Evolutionary conservation across 192 early-diverging fungal species (phyloP).

Genomic region (Lunasporangiospora selenospora): DNA sequence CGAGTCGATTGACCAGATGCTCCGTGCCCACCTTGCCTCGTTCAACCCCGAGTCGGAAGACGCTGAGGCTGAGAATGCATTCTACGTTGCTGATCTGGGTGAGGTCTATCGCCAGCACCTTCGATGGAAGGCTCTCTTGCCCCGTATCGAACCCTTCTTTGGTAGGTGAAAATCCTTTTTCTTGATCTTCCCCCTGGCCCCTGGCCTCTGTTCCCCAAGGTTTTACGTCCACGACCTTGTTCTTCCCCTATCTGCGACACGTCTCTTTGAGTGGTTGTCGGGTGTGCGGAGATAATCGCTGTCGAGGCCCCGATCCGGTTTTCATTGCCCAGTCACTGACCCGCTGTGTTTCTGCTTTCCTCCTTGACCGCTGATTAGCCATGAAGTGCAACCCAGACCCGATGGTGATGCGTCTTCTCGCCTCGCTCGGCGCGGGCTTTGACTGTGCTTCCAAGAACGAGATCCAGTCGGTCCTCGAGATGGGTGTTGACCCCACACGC

Average conservation of each 20-base stretch:
- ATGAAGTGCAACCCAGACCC: conserved; percentile 97
- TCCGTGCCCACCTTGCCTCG: conserved; percentile 41
- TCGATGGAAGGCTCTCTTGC: conserved; percentile 84
- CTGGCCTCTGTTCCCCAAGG: no score
- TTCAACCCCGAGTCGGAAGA: conserved; percentile 50
- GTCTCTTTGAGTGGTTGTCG: no score
- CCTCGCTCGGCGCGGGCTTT: conserved; percentile 84
- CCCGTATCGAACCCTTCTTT: conserved; percentile 96
- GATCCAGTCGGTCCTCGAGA: conserved; percentile 78
- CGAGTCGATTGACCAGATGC: conserved; percentile 44
- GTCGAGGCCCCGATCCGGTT: no score
- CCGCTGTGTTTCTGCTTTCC: no score
- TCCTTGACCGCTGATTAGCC: no score
- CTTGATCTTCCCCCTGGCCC: conserved; percentile 9
- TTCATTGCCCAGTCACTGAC: no score
- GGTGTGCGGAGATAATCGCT: no score
- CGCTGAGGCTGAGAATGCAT: conserved; percentile 83
- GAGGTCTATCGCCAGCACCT: conserved; percentile 87
- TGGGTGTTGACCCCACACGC: conserved; percentile 72
- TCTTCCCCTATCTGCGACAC: no score
- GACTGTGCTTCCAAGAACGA: conserved; percentile 96
- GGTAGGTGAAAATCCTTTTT: conserved; percentile 56
- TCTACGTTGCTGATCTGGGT: conserved; percentile 95
- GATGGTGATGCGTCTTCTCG: conserved; percentile 80
- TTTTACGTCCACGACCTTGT: no score